Evolutionary conservation across 2,329 filamentous ascomycete species (phyloP).

Genomic region (Colletotrichum musae): DNA sequence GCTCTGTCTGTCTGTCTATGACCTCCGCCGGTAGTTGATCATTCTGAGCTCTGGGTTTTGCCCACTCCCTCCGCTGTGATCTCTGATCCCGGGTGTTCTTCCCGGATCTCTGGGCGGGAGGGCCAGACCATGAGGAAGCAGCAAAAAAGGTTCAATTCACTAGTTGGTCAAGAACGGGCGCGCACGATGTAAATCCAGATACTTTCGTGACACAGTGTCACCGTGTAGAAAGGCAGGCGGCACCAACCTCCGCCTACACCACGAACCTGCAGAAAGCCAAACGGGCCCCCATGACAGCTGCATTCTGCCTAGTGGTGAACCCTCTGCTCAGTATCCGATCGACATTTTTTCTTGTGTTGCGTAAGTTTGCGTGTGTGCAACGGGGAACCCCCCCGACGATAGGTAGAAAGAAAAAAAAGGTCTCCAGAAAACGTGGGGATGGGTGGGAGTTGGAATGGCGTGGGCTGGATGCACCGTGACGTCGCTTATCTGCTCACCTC

Average conservation of each 20-base stretch:
- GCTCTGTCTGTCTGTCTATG: neutral
- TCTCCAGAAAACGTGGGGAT: neutral
- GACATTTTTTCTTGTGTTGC: neutral
- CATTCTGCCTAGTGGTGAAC: constrained; percentile 1
- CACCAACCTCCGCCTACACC: neutral
- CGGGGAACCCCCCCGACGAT: no score
- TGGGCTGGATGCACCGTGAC: constrained; percentile 35
- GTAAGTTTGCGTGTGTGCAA: no score
- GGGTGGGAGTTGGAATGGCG: constrained; percentile 5
- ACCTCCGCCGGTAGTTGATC: neutral
- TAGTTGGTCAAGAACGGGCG: neutral
- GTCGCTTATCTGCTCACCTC: constrained; percentile 32
- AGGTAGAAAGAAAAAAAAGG: neutral
- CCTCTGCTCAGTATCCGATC: neutral
- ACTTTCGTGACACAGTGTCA: constrained; percentile 22
- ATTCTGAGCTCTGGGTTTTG: neutral
- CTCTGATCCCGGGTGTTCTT: constrained; percentile 12
- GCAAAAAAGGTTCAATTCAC: no score
- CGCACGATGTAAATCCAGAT: neutral
- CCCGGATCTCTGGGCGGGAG: neutral
- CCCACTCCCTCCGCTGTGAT: neutral
- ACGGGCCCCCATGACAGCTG: neutral
- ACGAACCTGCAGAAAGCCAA: neutral
- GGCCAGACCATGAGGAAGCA: no score
- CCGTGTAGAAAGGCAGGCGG: neutral